A percentile compares a stretch with the other conserved stretches of the same genome.
These are phyloP conservation scores for Macrotyloma uniflorum DNA, from an alignment of 306 rosid species.

Conservation along the genomic window DNA sequence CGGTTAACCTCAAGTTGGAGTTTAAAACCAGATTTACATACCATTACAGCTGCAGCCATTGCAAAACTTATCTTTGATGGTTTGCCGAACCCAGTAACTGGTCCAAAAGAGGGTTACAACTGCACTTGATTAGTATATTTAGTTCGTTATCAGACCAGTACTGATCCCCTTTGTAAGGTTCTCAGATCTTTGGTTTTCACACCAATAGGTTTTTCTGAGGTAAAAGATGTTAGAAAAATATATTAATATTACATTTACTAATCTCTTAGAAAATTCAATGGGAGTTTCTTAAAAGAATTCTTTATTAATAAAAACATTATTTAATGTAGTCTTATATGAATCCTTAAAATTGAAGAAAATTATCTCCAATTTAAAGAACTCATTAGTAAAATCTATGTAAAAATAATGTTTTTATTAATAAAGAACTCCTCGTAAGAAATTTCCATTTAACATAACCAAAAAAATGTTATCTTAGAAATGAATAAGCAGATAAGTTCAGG, in stretches of 20 bases:
- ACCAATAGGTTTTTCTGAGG: conserved; percentile 17
- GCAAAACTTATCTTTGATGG: background rate
- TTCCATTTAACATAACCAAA: too few relatives aligned
- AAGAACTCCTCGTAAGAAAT: too few relatives aligned
- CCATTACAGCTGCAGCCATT: conserved; percentile 40
- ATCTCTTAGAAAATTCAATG: too few relatives aligned
- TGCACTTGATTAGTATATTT: conserved; percentile 56
- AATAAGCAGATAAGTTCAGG: background rate
- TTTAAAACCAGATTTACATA: conserved; percentile 60
- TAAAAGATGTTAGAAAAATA: too few relatives aligned
- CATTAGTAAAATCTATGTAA: too few relatives aligned
- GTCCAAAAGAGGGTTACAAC: conserved; percentile 60
- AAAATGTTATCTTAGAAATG: too few relatives aligned
- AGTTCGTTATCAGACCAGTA: conserved; percentile 11
- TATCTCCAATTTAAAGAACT: too few relatives aligned
- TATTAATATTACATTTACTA: background rate
- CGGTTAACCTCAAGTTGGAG: conserved; percentile 49
- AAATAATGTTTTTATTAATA: too few relatives aligned
- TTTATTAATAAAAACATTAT: too few relatives aligned
- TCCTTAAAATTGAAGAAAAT: too few relatives aligned
- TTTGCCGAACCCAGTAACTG: conserved; percentile 36
- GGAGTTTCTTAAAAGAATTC: too few relatives aligned
- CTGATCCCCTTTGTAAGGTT: conserved; percentile 37
- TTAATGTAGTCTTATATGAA: too few relatives aligned
- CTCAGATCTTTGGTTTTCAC: conserved; percentile 21